Evolutionary conservation across 1,139 yeast genomes (phyloP), one percentile per base, ranked within the genome.

Genomic region (Candida albicans): DNA sequence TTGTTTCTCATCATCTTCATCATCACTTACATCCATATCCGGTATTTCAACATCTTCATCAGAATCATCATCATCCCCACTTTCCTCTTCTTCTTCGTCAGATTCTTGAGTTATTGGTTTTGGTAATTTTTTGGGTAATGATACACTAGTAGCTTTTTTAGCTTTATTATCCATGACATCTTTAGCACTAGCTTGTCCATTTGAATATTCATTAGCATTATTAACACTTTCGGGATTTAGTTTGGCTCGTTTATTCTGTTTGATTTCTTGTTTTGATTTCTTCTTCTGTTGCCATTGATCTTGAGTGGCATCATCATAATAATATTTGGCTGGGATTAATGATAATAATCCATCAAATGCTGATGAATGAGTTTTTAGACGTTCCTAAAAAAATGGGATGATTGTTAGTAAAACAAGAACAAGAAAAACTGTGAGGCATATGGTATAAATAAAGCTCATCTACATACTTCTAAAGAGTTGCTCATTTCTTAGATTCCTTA

Each of bases 331-430:
- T 8, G 99, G 98, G 47, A 93, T 90, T 61, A 93, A 72, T 18
- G 97, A 88, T 49, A 93, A 71, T 45, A 93, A 72, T 35, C 97
- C 96, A 61, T 88, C 91, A 63, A 93, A 91, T 7, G 97, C 95
- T 46, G 84, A 75, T 14, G 96, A 86, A 59, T 89, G 95, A 41
- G 85, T 81, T 64, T 84, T 82, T 53, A 90, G 77, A 55, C 96
- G 82, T 59, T 88, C 96, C 81, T 87, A 64, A 61, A 47, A 35
- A 57, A 51, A 48, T 60, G 64, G 63, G 65, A 62, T 68, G 59
- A 4, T 8, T 15, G 27, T 27, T 9, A 10, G 29, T 27, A n/a
- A 10, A n/a, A 10, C n/a, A 10, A 27, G 29, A 10, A n/a, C 29
- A 27, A 10, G 3, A 3, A 27, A 27, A 27, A 27, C 29, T 4